These are phyloP conservation scores for Selaginella tamariscina DNA, from an alignment of 75 land plant genomes.

Conservation along the genomic window DNA sequence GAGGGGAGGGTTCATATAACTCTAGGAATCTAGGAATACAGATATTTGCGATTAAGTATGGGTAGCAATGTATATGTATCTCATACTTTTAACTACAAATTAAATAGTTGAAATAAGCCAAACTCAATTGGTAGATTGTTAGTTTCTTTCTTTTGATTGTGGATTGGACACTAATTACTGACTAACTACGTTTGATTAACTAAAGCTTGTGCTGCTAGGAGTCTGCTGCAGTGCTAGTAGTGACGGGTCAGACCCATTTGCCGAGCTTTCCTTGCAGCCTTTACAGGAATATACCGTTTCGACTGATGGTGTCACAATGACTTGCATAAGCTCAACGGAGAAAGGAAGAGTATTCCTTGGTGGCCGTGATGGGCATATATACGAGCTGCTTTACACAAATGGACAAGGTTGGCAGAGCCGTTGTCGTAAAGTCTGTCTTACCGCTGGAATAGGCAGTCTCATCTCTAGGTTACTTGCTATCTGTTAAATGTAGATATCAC, in stretches of 20 bases:
- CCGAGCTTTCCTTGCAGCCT: slow-evolving; percentile 73
- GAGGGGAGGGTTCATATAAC: too few species aligned
- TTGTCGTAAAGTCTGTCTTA: slow-evolving; percentile 90
- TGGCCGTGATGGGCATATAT: slow-evolving; percentile 91
- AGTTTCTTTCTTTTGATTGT: neutral
- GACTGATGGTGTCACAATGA: slow-evolving; percentile 94
- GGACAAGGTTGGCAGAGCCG: slow-evolving; percentile 90
- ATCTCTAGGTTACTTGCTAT: slow-evolving; percentile 52
- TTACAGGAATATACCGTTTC: slow-evolving; percentile 84
- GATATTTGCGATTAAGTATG: too few species aligned
- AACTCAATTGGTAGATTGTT: too few species aligned
- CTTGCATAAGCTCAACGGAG: slow-evolving; percentile 73
- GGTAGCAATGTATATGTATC: too few species aligned
- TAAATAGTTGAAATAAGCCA: too few species aligned
- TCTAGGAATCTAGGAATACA: too few species aligned
- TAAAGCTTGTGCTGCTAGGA: slow-evolving; percentile 73
- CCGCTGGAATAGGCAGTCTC: slow-evolving; percentile 62
- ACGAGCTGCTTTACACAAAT: slow-evolving; percentile 73
- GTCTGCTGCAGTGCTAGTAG: slow-evolving; percentile 73
- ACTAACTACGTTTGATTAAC: neutral
- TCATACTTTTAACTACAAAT: too few species aligned
- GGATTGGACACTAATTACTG: neutral
- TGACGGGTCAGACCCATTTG: slow-evolving; percentile 81
- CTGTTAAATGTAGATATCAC: too few species aligned
- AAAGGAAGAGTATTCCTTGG: slow-evolving; percentile 81